Evolutionary conservation across 352 stramenopile genomes (phyloP).

Genomic region (Peronospora belbahrii): DNA sequence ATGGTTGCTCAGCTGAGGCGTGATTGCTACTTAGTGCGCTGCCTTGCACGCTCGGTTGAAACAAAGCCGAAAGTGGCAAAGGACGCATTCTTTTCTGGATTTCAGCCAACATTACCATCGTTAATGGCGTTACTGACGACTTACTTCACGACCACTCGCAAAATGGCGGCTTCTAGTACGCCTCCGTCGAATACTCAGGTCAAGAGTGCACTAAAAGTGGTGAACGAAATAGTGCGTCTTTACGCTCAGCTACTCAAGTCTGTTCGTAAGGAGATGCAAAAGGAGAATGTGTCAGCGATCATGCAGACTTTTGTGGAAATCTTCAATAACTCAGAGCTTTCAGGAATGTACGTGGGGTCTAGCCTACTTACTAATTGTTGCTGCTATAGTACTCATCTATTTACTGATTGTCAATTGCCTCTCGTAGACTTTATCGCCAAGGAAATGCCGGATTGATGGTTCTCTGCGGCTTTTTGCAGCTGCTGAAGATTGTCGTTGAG

Average conservation of each 20-base stretch:
- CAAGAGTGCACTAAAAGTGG: constrained; percentile 58
- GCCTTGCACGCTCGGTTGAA: constrained; percentile 56
- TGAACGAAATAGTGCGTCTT: constrained; percentile 73
- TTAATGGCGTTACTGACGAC: constrained; percentile 58
- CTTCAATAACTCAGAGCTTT: constrained; percentile 70
- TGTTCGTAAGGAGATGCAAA: constrained; percentile 78
- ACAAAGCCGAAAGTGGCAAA: constrained; percentile 74
- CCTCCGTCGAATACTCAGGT: constrained; percentile 37
- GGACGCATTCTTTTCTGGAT: constrained; percentile 58
- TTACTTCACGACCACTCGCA: constrained; percentile 60
- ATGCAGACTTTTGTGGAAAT: constrained; percentile 77
- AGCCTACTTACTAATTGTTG: neutral
- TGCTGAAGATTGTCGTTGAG: constrained; percentile 71
- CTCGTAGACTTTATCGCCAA: constrained; percentile 45
- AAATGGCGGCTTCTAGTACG: constrained; percentile 23
- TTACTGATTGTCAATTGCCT: neutral
- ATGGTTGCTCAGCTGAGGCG: constrained; percentile 64
- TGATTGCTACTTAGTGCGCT: constrained; percentile 63
- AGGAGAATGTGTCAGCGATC: constrained; percentile 56
- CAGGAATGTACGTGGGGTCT: constrained; percentile 49
- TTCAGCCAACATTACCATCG: constrained; percentile 47
- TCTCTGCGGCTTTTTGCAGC: constrained; percentile 69
- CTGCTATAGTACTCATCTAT: neutral
- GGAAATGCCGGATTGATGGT: constrained; percentile 59
- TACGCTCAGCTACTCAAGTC: constrained; percentile 76